Evolutionary conservation across 352 stramenopile species (phyloP).

Genomic region (Thalassiosira oceanica): DNA sequence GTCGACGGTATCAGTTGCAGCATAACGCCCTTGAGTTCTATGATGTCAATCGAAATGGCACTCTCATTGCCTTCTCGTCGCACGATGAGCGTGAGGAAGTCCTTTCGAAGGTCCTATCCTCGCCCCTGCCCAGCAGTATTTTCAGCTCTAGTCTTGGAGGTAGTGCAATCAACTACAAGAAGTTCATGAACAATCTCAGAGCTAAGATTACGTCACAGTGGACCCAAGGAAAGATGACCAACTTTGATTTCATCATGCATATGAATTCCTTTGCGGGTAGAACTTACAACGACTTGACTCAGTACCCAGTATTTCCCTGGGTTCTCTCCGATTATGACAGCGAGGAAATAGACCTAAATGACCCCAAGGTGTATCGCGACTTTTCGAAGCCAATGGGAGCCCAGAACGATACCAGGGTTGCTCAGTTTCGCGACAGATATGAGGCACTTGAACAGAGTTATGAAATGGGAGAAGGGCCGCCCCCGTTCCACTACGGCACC

Average conservation of each 20-base stretch:
- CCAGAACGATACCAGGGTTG: constrained; percentile 85
- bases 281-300: constrained; percentile 89
- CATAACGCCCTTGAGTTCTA: constrained; percentile 84
- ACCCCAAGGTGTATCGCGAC: constrained; percentile 92
- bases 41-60: constrained; percentile 78
- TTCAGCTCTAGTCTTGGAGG: constrained; percentile 64
- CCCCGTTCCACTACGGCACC: constrained; percentile 98
- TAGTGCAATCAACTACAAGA: constrained; percentile 81
- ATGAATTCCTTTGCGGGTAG: constrained; percentile 93
- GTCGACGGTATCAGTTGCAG: constrained; percentile 80
- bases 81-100: constrained; percentile 77
- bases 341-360: constrained; percentile 90
- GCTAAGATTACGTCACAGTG: constrained; percentile 86
- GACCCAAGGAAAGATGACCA: constrained; percentile 85
- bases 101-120: constrained; percentile 67
- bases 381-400: constrained; percentile 97
- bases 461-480: constrained; percentile 82
- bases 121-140: constrained; percentile 79
- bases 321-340: constrained; percentile 95
- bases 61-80: constrained; percentile 80
- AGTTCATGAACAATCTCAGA: constrained; percentile 82
- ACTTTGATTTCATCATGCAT: constrained; percentile 97
- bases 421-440: constrained; percentile 93
- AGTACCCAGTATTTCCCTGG: constrained; percentile 99
- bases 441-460: constrained; percentile 86